Evolutionary conservation across 148 eudicot species (phyloP), one percentile per base, ranked within the genome.

Genomic region (Dianthus caryophyllus): DNA sequence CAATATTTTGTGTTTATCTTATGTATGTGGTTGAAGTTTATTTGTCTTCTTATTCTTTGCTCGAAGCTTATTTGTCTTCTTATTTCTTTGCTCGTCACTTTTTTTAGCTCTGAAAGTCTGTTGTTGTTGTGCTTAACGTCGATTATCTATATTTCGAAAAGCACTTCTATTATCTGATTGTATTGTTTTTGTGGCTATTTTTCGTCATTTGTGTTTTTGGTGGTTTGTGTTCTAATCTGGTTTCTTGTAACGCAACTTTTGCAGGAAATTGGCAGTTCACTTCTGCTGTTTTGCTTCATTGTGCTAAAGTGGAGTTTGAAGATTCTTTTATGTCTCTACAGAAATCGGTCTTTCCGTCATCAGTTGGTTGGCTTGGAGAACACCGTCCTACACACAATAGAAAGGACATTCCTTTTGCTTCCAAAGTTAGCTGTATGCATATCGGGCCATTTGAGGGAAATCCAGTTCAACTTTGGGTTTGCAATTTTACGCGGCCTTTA

Each of bases 261-360:
- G 33, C 75, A 77, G 85, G 68, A 70, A 20, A 48, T 75, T 75
- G 84, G 82, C 84, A 73, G 33, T 73, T 79, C 68, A 20, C 38
- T 74, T 69, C 79, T 73, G 75, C 62, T 52, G 66, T 55, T 38
- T 66, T 69, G 80, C 73, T 4, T 4, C 12, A 63, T 79, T 49
- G 75, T 53, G 76, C 76, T 56, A 78, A 69, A 82, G 91, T 86
- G 88, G 87, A 86, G 89, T 84, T 71, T 47, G 81, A 80, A 82
- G 71, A 80, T 65, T 75, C 68, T 90, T 88, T 84, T 88, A 88
- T 88, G 95, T 88, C 90, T 84, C 86, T 84, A 82, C 82, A 47
- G 72, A 83, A 77, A 66, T 74, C 82, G 69, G 77, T 76, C 65
- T 82, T 81, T 76, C 74, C 82, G 79, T 78, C 82, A 80, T 77